Evolutionary conservation across 2,329 filamentous ascomycete genomes (phyloP), one percentile per base, ranked within the genome.

Genomic region (Colletotrichum costaricense): DNA sequence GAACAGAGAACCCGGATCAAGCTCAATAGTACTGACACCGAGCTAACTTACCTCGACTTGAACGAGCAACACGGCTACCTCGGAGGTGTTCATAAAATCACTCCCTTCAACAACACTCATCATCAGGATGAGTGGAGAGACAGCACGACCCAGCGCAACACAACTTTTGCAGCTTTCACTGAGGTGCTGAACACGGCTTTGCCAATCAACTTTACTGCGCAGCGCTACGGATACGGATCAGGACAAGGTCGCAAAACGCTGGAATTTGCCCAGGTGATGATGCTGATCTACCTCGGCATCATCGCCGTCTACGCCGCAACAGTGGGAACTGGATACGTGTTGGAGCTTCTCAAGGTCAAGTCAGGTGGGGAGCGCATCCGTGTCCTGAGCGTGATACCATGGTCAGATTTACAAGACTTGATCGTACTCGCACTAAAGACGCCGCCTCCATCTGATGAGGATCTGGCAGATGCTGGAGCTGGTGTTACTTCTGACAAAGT

Each of bases 351-450:
- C 1, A 8, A 30, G 7, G 6, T 14, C 28, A 22, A 57, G 2
- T 26, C 42, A 22, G 38, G 22, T 12, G 30, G 1, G 12, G 24
- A 3, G 38, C 28, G n/a, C 3, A 9, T 54, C 2, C 30, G 52
- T 3, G 16, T 70, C 1, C 16, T 49, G 26, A 71, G 67, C 8
- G 24, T 71, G 12, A 35, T 62, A 11, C 55, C 71, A 2, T 66
- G 71, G 71, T 28, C 60, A 1, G 71, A 73, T 22, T 19, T 73
- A 12, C 60, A 73, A 22, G 71, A 65, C 5, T 30, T 73, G 24
- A 14, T 73, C 3, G 16, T 73, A 16, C 38, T 62, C 1, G 67
- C 42, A 7, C 35, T 73, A 3, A 55, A 33, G 4, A 55, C 60
- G 22, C 26, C 67, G 3, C 54, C 55, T 2, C 46, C 67, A 2